phyloP scores from a whole-genome alignment of 805 yeast species.

The Ogataea corticis region DNA sequence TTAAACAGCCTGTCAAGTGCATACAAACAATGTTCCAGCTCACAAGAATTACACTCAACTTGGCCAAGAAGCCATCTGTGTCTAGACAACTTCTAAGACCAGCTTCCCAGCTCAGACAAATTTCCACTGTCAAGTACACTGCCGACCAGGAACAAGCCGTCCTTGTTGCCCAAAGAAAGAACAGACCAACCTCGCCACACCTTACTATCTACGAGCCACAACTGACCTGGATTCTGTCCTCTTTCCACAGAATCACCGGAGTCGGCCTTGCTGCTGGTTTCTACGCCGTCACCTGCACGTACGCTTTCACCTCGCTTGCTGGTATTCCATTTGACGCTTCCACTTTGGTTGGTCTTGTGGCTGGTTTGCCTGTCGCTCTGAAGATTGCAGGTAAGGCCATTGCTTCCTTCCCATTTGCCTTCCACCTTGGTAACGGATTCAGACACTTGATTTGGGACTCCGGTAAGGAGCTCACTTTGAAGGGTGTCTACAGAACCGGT shows the following conservation, averaged over 20 bases:
- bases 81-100: conserved; percentile 23
- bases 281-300: conserved; percentile 74
- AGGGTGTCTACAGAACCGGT: conserved; percentile 93
- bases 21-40: conserved; percentile 15
- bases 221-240: conserved; percentile 78
- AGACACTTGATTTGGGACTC: conserved; percentile 95
- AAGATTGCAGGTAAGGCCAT: conserved; percentile 67
- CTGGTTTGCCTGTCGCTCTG: conserved; percentile 61
- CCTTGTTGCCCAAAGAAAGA: conserved; percentile 75
- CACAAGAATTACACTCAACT: conserved; percentile 24
- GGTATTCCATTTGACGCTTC: conserved; percentile 61
- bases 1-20: not conserved
- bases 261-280: conserved; percentile 76
- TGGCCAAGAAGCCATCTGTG: conserved; percentile 14
- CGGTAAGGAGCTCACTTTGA: conserved; percentile 73
- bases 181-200: conserved; percentile 92
- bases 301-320: conserved; percentile 65
- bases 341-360: conserved; percentile 52
- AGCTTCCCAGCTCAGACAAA: conserved; percentile 26
- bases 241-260: conserved; percentile 86
- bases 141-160: conserved; percentile 65
- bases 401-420: conserved; percentile 80
- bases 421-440: conserved; percentile 82
- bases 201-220: conserved; percentile 89
- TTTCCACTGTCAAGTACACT: conserved; percentile 51